Conservation (phyloP, 2,329 filamentous ascomycete genomes). For the Calycina herbarum region DNA sequence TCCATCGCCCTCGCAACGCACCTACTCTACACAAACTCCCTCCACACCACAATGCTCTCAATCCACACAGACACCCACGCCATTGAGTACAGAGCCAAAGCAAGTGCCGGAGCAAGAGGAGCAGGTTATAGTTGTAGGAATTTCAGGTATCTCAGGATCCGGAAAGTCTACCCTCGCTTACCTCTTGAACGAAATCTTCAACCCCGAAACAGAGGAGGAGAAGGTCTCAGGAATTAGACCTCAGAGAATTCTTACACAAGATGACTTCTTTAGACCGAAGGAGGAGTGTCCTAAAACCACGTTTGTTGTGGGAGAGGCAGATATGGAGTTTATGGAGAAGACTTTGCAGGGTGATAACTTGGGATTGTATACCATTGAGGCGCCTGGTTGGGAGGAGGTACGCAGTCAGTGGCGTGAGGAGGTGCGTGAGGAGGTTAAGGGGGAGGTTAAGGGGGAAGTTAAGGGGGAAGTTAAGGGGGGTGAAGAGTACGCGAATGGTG, state of each 20-base stretch:
- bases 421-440: no score
- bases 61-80: background rate
- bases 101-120: background rate
- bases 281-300: background rate
- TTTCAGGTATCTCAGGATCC: constrained; percentile 28
- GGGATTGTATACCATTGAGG: background rate
- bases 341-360: constrained; percentile 8
- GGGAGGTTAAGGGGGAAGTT: no score
- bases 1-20: no score
- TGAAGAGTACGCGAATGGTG: no score
- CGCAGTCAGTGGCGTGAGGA: no score
- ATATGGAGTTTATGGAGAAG: constrained; percentile 14
- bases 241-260: constrained; percentile 23
- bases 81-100: background rate
- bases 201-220: background rate
- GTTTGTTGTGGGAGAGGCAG: constrained; percentile 1
- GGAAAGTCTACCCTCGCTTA: constrained; percentile 30
- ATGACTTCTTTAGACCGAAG: constrained; percentile 29
- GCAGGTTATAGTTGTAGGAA: constrained; percentile 22
- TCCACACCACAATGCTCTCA: background rate
- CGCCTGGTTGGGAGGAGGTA: no score
- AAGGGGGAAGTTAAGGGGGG: no score
- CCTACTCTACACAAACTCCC: no score
- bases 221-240: background rate
- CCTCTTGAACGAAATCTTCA: constrained; percentile 25